Conservation (phyloP, 768 basidiomycete species). For the Leucosporidium scottii region DNA sequence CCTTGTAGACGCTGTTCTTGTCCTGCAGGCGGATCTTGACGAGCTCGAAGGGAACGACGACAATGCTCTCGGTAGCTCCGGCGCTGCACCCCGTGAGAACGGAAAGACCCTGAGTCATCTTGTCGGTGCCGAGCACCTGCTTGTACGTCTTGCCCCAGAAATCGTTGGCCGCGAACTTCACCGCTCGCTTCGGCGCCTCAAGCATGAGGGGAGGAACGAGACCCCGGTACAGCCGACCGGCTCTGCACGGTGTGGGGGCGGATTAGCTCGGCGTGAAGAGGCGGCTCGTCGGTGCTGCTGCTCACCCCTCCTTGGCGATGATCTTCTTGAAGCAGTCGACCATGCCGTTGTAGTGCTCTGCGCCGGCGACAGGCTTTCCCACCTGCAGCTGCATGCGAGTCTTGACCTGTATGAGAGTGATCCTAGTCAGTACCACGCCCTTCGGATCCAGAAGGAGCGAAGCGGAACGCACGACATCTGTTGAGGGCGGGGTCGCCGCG, state of each 20-base stretch:
- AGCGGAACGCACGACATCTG: slow-evolving; percentile 73
- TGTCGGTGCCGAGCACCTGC: slow-evolving; percentile 56
- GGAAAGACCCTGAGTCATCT: slow-evolving; percentile 85
- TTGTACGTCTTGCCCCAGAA: slow-evolving; percentile 87
- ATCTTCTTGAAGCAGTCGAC: slow-evolving; percentile 76
- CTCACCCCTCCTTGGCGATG: slow-evolving; percentile 80
- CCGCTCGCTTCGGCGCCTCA: slow-evolving; percentile 96
- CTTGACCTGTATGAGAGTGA: slow-evolving; percentile 60
- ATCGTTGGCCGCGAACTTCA: slow-evolving; percentile 69
- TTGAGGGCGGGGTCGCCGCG: not conserved
- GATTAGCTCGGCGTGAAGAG: no score
- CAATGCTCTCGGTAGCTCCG: slow-evolving; percentile 79
- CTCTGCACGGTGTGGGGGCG: slow-evolving; percentile 44
- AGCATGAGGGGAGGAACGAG: slow-evolving; percentile 90
- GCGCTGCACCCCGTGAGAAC: slow-evolving; percentile 86
- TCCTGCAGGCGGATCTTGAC: slow-evolving; percentile 72
- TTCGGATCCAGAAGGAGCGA: no score
- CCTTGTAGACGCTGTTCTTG: slow-evolving; percentile 79
- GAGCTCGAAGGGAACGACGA: slow-evolving; percentile 83
- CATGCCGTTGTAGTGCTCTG: slow-evolving; percentile 44
- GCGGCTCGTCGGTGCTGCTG: no score
- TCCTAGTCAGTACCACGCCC: no score
- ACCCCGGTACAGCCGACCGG: slow-evolving; percentile 82
- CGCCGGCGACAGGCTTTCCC: slow-evolving; percentile 64
- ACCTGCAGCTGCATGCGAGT: slow-evolving; percentile 97